Evolutionary conservation across 1,284 basidiomycete species (phyloP), one percentile per base, ranked within the genome.

Genomic region (Neotropicomus parvogracilis): DNA sequence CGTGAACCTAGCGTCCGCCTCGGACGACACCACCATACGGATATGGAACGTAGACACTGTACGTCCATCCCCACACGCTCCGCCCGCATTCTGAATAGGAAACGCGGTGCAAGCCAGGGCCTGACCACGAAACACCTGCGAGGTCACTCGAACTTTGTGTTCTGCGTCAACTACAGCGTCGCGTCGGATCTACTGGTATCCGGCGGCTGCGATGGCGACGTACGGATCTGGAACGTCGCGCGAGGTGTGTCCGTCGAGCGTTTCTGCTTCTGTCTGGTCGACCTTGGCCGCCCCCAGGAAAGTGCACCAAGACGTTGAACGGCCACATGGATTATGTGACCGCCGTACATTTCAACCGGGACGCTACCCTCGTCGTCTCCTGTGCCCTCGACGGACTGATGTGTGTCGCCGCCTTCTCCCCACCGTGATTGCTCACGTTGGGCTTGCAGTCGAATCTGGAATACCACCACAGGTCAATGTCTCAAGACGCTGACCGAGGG

Each of bases 241-340:
- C 78, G 81, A 75, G 90, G 90, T 88, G 3, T 5, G 37, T 53
- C 20, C 16, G 19, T 17, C 8, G 2, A 10, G 16, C 31, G 11
- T 24, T n/a, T 40, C 28, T 2, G 24, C 17, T 24, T 40, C 24
- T 40, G 19, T 46, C 17, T 12, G 2, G 24, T 45, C 27, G 21
- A 35, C 37, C 24, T 28, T 28, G 11, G 16, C 9, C 24, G 5
- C 24, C 16, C 14, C 7, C 60, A 84, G 92, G 90, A 10, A 87
- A 80, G 67, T 88, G 83, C 54, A 75, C 91, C 64, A 87, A 89
- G 64, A 88, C 84, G 1, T 64, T 97, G 27, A 88, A 93, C 41
- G 97, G 93, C 0, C 95, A 99, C 67, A 78, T 92, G 20, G 97
- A 99, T 68, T 95, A 91, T 49, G 92, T 99, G 12, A 94, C 92